phyloP scores from a whole-genome alignment of 805 yeast species.

The Ogataea neopini region DNA sequence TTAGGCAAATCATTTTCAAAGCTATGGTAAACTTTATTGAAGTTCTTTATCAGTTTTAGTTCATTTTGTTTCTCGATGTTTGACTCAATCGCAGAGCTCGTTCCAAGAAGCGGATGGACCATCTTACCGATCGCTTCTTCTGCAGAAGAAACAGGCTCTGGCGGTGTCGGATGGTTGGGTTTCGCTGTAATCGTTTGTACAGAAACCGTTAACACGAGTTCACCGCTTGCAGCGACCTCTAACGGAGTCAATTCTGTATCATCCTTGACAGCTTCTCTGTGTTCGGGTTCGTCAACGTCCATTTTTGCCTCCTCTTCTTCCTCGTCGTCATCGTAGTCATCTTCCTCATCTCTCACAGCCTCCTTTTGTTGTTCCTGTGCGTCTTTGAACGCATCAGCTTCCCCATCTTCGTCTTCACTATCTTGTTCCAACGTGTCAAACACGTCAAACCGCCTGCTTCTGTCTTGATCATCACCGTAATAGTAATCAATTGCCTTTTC shows the following conservation, averaged over 20 bases:
- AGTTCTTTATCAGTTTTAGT: conserved; percentile 52
- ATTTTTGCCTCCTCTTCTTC: conserved; percentile 14
- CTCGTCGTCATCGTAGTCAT: conserved; percentile 36
- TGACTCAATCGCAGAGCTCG: conserved; percentile 40
- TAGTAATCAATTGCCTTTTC: conserved; percentile 61
- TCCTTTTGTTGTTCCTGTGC: conserved; percentile 12
- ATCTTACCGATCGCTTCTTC: conserved; percentile 36
- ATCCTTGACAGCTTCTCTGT: neutral
- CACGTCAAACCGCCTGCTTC: conserved; percentile 14
- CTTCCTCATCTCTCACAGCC: conserved; percentile 30
- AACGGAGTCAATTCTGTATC: neutral
- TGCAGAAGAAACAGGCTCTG: conserved; percentile 26
- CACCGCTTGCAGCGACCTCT: conserved; percentile 11
- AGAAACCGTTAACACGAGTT: conserved; percentile 20
- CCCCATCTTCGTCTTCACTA: conserved; percentile 30
- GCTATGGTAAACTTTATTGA: conserved; percentile 71
- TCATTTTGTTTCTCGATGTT: conserved; percentile 43
- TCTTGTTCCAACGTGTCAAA: conserved; percentile 33
- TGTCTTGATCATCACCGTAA: conserved; percentile 15
- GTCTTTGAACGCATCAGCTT: conserved; percentile 22
- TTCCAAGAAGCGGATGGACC: conserved; percentile 39
- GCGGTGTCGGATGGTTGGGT: conserved; percentile 32
- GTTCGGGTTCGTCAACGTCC: conserved; percentile 8
- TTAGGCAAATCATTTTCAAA: conserved; percentile 79
- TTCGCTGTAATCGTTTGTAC: conserved; percentile 26